phyloP scores from a whole-genome alignment of 2,329 filamentous ascomycete genomes.

The Helotiales sp. region DNA sequence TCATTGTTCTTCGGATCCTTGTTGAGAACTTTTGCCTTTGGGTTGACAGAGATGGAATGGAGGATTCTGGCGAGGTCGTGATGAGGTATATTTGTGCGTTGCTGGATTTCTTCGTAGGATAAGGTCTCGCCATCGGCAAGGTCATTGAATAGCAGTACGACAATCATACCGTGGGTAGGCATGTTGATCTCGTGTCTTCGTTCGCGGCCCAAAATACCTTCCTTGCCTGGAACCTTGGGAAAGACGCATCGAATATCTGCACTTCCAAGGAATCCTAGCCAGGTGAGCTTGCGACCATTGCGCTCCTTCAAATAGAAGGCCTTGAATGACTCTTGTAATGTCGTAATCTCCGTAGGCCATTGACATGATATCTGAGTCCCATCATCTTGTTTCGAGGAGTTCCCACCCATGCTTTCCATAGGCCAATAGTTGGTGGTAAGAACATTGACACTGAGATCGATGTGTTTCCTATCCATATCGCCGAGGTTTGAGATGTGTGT shows the following conservation, averaged over 20 bases:
- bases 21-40: conserved; percentile 77
- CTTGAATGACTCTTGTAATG: conserved; percentile 81
- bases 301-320: conserved; percentile 86
- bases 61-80: conserved; percentile 75
- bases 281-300: conserved; percentile 84
- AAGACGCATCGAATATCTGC: conserved; percentile 85
- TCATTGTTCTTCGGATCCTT: conserved; percentile 81
- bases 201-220: conserved; percentile 61
- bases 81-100: conserved; percentile 74
- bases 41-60: conserved; percentile 77
- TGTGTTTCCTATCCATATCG: conserved; percentile 56
- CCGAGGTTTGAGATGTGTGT: conserved; percentile 58
- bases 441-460: conserved; percentile 82
- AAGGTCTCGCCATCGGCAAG: conserved; percentile 53
- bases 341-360: conserved; percentile 73
- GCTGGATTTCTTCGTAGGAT: conserved; percentile 77
- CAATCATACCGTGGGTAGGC: conserved; percentile 88
- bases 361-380: conserved; percentile 55
- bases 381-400: conserved; percentile 51
- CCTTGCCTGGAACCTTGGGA: conserved; percentile 69
- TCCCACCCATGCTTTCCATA: conserved; percentile 75
- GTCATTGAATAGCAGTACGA: conserved; percentile 88
- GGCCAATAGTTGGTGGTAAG: conserved; percentile 96
- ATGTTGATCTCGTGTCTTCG: conserved; percentile 88
- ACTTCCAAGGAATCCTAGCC: conserved; percentile 70